Evolutionary conservation across 2,329 filamentous ascomycete genomes (phyloP).

Genomic region (Colletotrichum viniferum): DNA sequence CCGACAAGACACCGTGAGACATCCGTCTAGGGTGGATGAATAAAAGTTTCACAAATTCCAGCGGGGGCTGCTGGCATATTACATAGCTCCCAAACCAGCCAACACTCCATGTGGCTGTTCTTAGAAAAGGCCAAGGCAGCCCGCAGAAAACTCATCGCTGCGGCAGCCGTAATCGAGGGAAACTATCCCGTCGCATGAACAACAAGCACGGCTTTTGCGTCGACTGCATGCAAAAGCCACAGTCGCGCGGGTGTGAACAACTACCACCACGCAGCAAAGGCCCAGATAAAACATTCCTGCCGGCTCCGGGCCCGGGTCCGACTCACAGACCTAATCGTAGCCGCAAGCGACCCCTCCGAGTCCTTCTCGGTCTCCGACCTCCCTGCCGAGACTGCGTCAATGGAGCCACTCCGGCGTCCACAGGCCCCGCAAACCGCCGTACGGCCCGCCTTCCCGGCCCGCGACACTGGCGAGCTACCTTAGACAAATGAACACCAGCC

Average conservation of each 20-base stretch:
- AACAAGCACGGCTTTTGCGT: neutral
- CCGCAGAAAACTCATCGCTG: neutral
- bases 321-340: neutral
- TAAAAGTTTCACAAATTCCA: neutral
- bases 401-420: neutral
- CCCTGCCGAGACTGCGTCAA: neutral
- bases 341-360: neutral
- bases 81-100: neutral
- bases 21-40: neutral
- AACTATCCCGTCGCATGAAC: neutral
- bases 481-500: neutral
- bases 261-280: neutral
- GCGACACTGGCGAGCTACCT: neutral
- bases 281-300: neutral
- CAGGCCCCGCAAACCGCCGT: neutral
- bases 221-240: neutral
- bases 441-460: neutral
- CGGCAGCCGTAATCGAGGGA: neutral
- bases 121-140: neutral
- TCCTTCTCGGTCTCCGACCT: neutral
- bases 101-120: neutral
- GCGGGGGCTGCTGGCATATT: rapidly evolving
- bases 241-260: neutral
- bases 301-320: neutral
- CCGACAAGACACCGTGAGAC: neutral